These are phyloP conservation scores for Neophaeococcomyces mojaviensis DNA, from an alignment of 2,329 filamentous ascomycete species.

Conservation along the genomic window DNA sequence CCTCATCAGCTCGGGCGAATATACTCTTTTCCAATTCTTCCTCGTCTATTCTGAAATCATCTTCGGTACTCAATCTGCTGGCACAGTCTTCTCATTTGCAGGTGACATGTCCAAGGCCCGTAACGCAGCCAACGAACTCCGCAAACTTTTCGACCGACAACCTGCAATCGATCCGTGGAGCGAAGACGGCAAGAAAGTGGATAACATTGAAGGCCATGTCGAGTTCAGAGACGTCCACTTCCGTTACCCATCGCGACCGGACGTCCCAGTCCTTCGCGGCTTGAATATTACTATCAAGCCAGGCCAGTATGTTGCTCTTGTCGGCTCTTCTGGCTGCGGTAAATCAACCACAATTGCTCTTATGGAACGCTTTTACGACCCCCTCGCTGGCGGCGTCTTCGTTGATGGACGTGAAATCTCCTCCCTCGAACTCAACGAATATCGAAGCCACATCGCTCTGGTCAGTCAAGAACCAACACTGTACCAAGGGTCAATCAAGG, in stretches of 20 bases:
- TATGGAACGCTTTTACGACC: conserved; percentile 91
- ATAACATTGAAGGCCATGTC: conserved; percentile 63
- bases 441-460: conserved; percentile 74
- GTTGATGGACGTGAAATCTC: conserved; percentile 79
- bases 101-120: conserved; percentile 92
- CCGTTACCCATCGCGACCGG: conserved; percentile 82
- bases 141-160: conserved; percentile 72
- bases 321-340: conserved; percentile 89
- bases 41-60: conserved; percentile 81
- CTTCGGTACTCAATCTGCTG: conserved; percentile 86
- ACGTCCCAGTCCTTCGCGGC: conserved; percentile 85
- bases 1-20: conserved; percentile 63
- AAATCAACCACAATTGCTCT: conserved; percentile 91
- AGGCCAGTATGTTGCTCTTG: conserved; percentile 58
- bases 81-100: conserved; percentile 79
- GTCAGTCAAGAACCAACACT: conserved; percentile 92
- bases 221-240: conserved; percentile 93
- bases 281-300: conserved; percentile 52
- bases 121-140: conserved; percentile 71
- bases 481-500: conserved; percentile 83
- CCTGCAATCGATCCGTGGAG: conserved; percentile 81
- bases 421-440: conserved; percentile 73
- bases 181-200: conserved; percentile 55
- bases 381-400: conserved; percentile 68
- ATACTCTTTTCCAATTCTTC: conserved; percentile 81